A percentile compares a stretch with the other conserved stretches of the same genome.
Evolutionary conservation across 352 stramenopile genomes (phyloP).

Genomic region (Phytophthora pini): DNA sequence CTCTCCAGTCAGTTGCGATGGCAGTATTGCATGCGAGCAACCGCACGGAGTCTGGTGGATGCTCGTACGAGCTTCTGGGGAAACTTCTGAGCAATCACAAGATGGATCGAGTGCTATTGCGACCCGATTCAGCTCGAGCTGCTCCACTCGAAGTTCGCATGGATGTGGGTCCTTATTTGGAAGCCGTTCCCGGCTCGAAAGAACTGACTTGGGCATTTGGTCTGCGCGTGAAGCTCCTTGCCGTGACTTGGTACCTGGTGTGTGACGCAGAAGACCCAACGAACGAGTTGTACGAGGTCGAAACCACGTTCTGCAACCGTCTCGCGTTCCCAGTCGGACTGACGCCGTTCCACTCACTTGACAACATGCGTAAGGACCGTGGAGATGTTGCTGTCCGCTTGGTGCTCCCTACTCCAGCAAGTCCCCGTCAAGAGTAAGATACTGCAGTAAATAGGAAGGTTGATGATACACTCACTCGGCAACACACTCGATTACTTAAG

Average conservation of each 20-base stretch:
- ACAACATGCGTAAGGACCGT: slow-evolving; percentile 57
- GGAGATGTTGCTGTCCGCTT: slow-evolving; percentile 51
- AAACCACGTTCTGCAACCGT: slow-evolving; percentile 68
- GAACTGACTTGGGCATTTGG: slow-evolving; percentile 61
- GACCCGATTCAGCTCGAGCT: slow-evolving; percentile 67
- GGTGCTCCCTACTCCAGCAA: slow-evolving; percentile 6
- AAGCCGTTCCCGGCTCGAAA: slow-evolving; percentile 20
- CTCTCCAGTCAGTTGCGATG: slow-evolving; percentile 39
- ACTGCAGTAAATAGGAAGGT: slow-evolving; percentile 1
- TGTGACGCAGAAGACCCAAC: slow-evolving; percentile 76
- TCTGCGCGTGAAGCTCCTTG: slow-evolving; percentile 53
- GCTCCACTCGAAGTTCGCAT: slow-evolving; percentile 60
- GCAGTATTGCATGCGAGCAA: slow-evolving; percentile 68
- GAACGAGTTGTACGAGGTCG: slow-evolving; percentile 55
- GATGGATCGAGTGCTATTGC: slow-evolving; percentile 66
- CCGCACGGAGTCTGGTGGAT: slow-evolving; percentile 77
- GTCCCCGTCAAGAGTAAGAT: slow-evolving; percentile 1
- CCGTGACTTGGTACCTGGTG: slow-evolving; percentile 75
- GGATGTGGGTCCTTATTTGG: slow-evolving; percentile 65
- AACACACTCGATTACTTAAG: slow-evolving; percentile 36
- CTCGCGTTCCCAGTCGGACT: slow-evolving; percentile 66
- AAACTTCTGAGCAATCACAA: slow-evolving; percentile 62
- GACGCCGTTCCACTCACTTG: slow-evolving; percentile 57
- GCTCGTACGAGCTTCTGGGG: slow-evolving; percentile 72
- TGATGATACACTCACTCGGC: slow-evolving; percentile 11